Evolutionary conservation across 1,139 yeast species (phyloP), one percentile per base, ranked within the genome.

Genomic region (Scheffersomyces titani): DNA sequence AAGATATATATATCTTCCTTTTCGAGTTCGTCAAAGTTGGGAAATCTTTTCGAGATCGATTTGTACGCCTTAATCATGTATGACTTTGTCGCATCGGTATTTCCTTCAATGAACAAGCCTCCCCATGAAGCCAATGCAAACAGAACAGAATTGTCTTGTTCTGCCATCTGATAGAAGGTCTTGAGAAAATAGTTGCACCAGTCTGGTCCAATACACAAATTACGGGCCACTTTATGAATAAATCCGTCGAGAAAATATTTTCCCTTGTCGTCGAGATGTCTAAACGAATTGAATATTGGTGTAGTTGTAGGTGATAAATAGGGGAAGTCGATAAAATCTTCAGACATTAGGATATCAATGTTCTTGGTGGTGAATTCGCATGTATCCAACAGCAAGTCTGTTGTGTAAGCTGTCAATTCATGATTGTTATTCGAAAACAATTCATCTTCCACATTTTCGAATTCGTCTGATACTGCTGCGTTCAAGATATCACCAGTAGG

Each of bases 131-230:
- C 58, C 3, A 61, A 16, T 1, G 66, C 67, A 44, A 62, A 59
- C 5, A 61, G 57, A 20, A 64, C 60, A 36, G 61, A 55, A 16
- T 60, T 60, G 44, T 61, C 62, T 2, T 51, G 45, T 19, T 59
- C 52, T 4, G 67, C 67, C 2, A 62, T 55, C 24, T 59, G 57
- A 44, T 63, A 53, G 47, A 64, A 64, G 5, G 68, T 65, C 51
- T 61, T 63, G 55, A 62, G 55, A 47, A 64, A 64, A 54, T 65
- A 64, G 54, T 65, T 65, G 61, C 62, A 62, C 47, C 60, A 51
- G 18, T 58, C 60, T 24, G 60, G 56, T 11, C 65, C 65, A 18
- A 65, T 60, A 24, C 54, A 51, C 16, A 55, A 46, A 21, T 44
- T 52, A n/a, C 52, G 53, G 16, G 55, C 52, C 20, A 52, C 55